phyloP scores from a whole-genome alignment of 257 asterid species.

The Scutellaria barbata region DNA sequence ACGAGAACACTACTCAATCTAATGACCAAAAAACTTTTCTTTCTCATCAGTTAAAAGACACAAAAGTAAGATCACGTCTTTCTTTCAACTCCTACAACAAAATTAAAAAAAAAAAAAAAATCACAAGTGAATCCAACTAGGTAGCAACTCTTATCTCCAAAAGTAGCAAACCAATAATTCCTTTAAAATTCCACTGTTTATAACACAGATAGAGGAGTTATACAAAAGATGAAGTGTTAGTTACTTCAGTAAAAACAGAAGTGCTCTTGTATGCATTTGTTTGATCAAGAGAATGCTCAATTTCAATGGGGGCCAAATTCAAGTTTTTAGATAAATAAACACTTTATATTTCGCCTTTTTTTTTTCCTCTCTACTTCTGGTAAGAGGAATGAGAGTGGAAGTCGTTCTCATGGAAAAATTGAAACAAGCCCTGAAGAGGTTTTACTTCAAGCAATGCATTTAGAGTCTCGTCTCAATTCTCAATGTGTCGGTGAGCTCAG shows the following conservation, averaged over 20 bases:
- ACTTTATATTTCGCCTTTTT: neutral
- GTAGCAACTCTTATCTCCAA: neutral
- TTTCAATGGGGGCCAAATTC: neutral
- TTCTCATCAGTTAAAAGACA: too few species aligned
- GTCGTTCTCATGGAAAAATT: neutral
- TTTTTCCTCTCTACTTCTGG: slow-evolving; percentile 6
- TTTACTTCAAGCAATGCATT: slow-evolving; percentile 4
- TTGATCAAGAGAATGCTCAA: slow-evolving; percentile 1
- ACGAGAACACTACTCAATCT: too few species aligned
- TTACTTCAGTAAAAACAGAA: neutral
- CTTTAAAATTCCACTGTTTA: neutral
- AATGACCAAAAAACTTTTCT: too few species aligned
- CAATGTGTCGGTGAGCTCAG: slow-evolving; percentile 2
- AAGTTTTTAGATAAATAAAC: neutral
- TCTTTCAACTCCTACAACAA: too few species aligned
- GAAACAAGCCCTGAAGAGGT: neutral
- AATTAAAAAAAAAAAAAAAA: too few species aligned
- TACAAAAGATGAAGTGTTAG: neutral
- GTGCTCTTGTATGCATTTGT: slow-evolving; percentile 6
- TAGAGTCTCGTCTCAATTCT: neutral
- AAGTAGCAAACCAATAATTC: slow-evolving; percentile 18
- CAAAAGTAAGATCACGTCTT: too few species aligned
- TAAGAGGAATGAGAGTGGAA: neutral
- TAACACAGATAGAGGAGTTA: neutral
- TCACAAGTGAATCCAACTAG: neutral